These are phyloP conservation scores for Recurvomyces mirabilis DNA, from an alignment of 495 filamentous ascomycete genomes.

Conservation along the genomic window DNA sequence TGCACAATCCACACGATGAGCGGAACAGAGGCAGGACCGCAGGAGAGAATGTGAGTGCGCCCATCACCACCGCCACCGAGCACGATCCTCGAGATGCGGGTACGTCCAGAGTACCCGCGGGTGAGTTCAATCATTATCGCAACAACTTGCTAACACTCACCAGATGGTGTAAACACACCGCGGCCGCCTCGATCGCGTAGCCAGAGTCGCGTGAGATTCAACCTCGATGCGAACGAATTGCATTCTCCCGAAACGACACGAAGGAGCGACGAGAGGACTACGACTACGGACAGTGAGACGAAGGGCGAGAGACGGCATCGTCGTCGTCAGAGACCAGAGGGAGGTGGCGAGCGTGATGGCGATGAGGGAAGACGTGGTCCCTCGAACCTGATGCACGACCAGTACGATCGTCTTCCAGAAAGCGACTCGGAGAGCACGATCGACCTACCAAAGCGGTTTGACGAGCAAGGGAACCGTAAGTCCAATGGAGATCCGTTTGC, in stretches of 20 bases:
- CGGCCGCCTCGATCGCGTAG: conserved; percentile 9
- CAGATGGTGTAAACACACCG: conserved; percentile 20
- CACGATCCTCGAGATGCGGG: conserved; percentile 17
- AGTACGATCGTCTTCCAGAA: conserved; percentile 10
- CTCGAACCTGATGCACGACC: conserved; percentile 9
- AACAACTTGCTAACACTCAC: no score
- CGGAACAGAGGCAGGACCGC: conserved; percentile 20
- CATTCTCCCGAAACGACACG: conserved; percentile 16
- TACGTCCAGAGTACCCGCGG: conserved; percentile 17
- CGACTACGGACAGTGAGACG: conserved; percentile 1
- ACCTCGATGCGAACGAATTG: conserved; percentile 11
- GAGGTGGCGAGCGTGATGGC: neutral
- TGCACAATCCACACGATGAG: conserved; percentile 11
- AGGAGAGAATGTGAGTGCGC: conserved; percentile 34
- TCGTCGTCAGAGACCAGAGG: neutral
- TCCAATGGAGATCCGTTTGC: conserved; percentile 22
- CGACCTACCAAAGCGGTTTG: conserved; percentile 30
- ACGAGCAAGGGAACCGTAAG: conserved; percentile 23
- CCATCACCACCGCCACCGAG: conserved; percentile 10
- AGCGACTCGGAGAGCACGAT: conserved; percentile 25
- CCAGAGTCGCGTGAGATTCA: conserved; percentile 16
- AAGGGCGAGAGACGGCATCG: conserved; percentile 3
- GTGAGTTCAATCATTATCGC: no score
- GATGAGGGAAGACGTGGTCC: neutral
- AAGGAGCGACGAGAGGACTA: neutral